Evolutionary conservation across 768 basidiomycete genomes (phyloP), one percentile per base, ranked within the genome.

Genomic region (Tephrocybe rancida): DNA sequence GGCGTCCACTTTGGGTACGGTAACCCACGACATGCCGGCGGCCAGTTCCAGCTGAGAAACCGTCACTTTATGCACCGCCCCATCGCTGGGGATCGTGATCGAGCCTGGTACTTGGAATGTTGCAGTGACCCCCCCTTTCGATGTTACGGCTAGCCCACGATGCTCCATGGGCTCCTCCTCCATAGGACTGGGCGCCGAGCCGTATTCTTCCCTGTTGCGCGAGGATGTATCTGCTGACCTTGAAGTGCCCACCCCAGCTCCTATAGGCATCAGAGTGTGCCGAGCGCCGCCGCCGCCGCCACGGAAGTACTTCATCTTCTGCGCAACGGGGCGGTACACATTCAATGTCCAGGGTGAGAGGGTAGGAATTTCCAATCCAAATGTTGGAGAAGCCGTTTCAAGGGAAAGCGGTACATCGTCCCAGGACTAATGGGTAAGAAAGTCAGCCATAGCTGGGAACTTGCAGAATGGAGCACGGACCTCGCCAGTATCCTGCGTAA

Each of bases 401-500:
- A 79, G 70, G 3, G 69, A 72, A 3, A 78, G 62, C 1, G 70
- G 65, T 1, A 76, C 74, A 49, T 77, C 68, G 1, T 66, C 61
- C 77, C 76, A 80, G 29, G 52, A 22, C 27, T 43, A 13, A n/a
- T n/a, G n/a, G n/a, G 11, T 3, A 21, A 18, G 29, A 35, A 43
- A 13, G 3, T 29, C 16, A 21, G 21, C 50, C 9, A 25, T 2
- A 21, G 14, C 9, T 3, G 19, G 18, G 25, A 39, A 34, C 34
- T 34, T 16, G 21, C 13, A 52, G 44, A 41, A 13, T 13, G 6
- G 6, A 13, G 19, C 7, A 46, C 64, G 21, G 21, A 72, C 76
- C 66, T 79, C 77, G 29, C 77, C 77, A 2, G 77, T 78, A 39
- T 56, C 67, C 50, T 79, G 78, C 0, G 60, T 67, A 43, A 78